Evolutionary conservation across 768 basidiomycete species (phyloP), one percentile per base, ranked within the genome.

Genomic region (Tylopilus intermedius): DNA sequence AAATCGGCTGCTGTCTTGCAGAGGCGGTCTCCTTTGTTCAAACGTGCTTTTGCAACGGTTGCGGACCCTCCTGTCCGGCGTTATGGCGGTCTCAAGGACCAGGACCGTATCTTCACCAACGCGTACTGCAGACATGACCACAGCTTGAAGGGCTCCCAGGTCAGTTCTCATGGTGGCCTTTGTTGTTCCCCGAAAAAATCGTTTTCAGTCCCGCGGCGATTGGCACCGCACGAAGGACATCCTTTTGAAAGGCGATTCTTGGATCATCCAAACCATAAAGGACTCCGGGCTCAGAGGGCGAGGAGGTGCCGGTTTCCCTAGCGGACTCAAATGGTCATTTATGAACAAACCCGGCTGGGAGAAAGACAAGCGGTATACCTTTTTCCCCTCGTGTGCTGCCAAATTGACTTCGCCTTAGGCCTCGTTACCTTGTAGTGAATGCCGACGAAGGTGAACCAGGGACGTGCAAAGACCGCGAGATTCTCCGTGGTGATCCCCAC

Each of bases 341-440:
- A 95, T 98, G 95, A 98, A 99, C 79, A 99, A 98, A 73, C 94
- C 94, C n/a, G 85, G 86, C 26, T 97, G 95, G 95, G 84, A 98
- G 75, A 87, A 90, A 67, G 95, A 97, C 65, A 83, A 83, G 59
- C 77, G 91, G 86, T 90, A 73, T 61, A 38, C 4, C 33, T 47
- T 26, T 43, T 4, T 21, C 42, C 39, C 13, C n/a, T 49, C 8
- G 0, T 18, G 10, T 24, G 50, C 35, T 35, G 26, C 30, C 27
- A 18, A 22, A n/a, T 45, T 59, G 32, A 39, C 30, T 40, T n/a
- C 32, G n/a, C 24, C 11, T 26, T 47, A 89, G 94, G 47, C 95
- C 94, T 4, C 85, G 95, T 22, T 98, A 98, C 68, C 81, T 99
- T 5, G 95, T 99, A 47, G 90, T 98, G 60, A 97, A 98, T 68